Evolutionary conservation across 768 basidiomycete species (phyloP), one percentile per base, ranked within the genome.

Genomic region (Dacryopinax spathularia): DNA sequence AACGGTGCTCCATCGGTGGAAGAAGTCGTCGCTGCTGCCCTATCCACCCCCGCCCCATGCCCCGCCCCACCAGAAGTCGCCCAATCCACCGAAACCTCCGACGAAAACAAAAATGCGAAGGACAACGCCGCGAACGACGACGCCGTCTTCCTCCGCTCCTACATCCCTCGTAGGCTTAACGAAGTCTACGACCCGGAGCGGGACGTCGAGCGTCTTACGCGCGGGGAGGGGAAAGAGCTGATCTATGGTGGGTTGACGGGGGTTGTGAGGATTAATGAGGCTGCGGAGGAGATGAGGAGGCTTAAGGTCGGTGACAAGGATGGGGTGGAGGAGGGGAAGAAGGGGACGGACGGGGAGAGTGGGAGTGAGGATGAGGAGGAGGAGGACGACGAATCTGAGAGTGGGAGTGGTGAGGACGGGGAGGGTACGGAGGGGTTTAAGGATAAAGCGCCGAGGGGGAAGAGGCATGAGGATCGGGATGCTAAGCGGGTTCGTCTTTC

Each of bases 161-260:
- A 91, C 75, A 99, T 98, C 68, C 96, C 96, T 15, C 85, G 94
- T 34, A 86, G 84, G 25, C 76, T 99, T 59, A 89, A 91, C 66
- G 92, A 98, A 70, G 87, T 99, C 7, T 90, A 87, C 71, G 92
- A 98, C 72, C 91, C 94, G 0, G 96, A 99, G 72, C 81, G 94
- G 31, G 95, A 97, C 70, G 86, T 91, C 12, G 90, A 85, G 34
- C 80, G 81, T 20, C 77, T 94, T 41, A 79, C 79, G 18, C 75
- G 82, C 2, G 92, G 92, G 6, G 84, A 87, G 60, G 85, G 86
- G 13, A 75, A 77, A 62, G 80, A 79, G 31, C 79, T 96, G 36
- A 96, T 98, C 63, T 99, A 97, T 70, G 84, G 87, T 27, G 84
- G 88, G 65, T 84, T 91, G 0, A 91, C 94, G 61, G 91, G 91